These are phyloP conservation scores for Penicillium sp. DNA, from an alignment of 2,329 filamentous ascomycete genomes.

Conservation along the genomic window DNA sequence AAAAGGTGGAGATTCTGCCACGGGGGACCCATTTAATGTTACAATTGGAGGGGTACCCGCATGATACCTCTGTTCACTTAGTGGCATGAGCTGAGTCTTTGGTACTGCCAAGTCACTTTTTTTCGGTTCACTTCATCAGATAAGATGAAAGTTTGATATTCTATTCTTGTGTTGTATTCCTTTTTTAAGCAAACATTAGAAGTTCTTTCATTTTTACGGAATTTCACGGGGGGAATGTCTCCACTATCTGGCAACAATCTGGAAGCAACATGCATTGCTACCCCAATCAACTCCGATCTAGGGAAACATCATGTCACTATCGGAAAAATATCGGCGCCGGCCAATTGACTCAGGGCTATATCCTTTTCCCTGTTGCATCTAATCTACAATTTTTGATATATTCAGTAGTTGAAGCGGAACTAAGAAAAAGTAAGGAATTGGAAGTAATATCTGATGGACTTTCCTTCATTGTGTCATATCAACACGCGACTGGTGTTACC, in stretches of 20 bases:
- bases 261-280: slow-evolving; percentile 3
- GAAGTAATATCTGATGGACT: not conserved
- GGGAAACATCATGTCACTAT: not conserved
- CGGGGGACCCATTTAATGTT: not conserved
- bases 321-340: not conserved
- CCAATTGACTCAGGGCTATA: not conserved
- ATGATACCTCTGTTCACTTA: slow-evolving; percentile 1
- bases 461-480: slow-evolving; percentile 1
- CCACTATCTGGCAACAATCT: slow-evolving; percentile 6
- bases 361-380: not conserved
- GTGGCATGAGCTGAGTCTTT: slow-evolving; percentile 2
- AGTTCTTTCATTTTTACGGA: not conserved
- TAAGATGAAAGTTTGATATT: slow-evolving; percentile 18
- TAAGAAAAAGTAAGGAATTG: not conserved
- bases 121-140: slow-evolving; percentile 16
- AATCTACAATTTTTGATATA: not conserved
- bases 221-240: not conserved
- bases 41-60: not conserved
- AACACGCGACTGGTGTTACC: slow-evolving; percentile 4
- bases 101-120: slow-evolving; percentile 11
- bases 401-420: not conserved
- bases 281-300: not conserved
- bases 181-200: not conserved
- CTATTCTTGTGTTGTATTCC: not conserved
- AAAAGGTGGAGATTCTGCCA: slow-evolving; percentile 13